Conservation (phyloP, 169 alveolate species). For the Toxoplasma gondii region DNA sequence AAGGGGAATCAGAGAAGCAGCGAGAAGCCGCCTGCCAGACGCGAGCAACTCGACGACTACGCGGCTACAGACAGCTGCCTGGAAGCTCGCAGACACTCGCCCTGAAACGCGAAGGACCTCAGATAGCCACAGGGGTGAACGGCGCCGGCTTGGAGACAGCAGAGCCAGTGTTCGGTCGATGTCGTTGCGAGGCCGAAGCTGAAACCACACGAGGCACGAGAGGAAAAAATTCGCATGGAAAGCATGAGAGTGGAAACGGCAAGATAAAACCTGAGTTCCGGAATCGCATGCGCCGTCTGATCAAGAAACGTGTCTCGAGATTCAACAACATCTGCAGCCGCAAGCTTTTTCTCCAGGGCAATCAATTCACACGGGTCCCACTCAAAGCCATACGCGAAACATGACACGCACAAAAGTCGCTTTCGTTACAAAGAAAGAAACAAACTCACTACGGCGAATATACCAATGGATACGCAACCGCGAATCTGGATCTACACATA, state of each 20-base stretch:
- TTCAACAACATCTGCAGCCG: too few species aligned
- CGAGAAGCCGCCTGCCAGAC: neutral
- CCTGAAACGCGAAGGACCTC: neutral
- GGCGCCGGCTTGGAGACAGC: neutral
- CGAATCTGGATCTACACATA: too few species aligned
- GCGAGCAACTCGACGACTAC: neutral
- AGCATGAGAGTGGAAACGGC: neutral
- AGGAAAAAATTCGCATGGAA: neutral
- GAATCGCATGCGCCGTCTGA: too few species aligned
- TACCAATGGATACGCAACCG: too few species aligned
- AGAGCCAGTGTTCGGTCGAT: neutral
- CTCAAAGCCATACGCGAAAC: too few species aligned
- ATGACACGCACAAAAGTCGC: too few species aligned
- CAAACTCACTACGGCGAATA: too few species aligned
- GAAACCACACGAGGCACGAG: neutral
- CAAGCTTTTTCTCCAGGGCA: too few species aligned
- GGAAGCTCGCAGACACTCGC: neutral
- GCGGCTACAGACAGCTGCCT: neutral
- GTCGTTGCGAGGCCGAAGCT: constrained; percentile 24
- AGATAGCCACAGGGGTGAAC: neutral
- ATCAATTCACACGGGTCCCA: too few species aligned
- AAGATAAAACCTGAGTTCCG: neutral
- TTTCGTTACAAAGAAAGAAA: too few species aligned
- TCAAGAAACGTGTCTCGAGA: too few species aligned
- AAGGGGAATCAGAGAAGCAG: neutral